Percentiles rank a stretch among this genome's conserved stretches.
Evolutionary conservation across 192 early-diverging fungal species (phyloP).

Genomic region (Backusella psychrophila): DNA sequence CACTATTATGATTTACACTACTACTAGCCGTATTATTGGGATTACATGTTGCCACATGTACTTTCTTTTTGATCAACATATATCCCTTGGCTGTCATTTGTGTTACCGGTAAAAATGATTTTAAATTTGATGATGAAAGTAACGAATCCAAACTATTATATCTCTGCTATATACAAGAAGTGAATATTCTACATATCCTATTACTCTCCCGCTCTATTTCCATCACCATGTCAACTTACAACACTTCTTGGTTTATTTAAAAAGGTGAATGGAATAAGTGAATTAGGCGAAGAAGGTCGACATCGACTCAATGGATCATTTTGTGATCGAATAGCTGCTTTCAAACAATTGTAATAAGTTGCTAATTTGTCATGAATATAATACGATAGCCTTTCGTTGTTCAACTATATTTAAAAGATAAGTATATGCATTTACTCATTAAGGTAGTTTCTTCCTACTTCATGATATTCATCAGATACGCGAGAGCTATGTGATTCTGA

Average conservation of each 20-base stretch:
- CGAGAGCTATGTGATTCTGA: background rate
- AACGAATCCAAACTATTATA: conserved; percentile 21
- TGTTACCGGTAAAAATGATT: background rate
- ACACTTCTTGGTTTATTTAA: conserved; percentile 20
- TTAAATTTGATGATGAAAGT: background rate
- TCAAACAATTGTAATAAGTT: conserved; percentile 1
- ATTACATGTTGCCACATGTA: background rate
- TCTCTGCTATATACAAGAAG: conserved; percentile 11
- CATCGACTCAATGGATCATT: background rate
- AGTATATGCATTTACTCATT: background rate
- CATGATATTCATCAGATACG: conserved; percentile 6
- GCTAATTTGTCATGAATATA: conserved; percentile 25
- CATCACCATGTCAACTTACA: background rate
- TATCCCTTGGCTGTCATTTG: conserved; percentile 13
- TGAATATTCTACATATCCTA: background rate
- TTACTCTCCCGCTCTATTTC: background rate
- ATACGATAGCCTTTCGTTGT: conserved; percentile 16
- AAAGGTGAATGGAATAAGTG: conserved; percentile 18
- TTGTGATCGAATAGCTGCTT: background rate
- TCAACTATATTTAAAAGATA: background rate
- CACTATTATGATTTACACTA: conserved; percentile 4
- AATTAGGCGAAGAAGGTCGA: conserved; percentile 20
- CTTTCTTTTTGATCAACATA: conserved; percentile 10
- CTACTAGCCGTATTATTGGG: background rate
- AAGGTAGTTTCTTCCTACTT: background rate